phyloP scores from a whole-genome alignment of 495 filamentous ascomycete species.

The Penicillium pulvis region DNA sequence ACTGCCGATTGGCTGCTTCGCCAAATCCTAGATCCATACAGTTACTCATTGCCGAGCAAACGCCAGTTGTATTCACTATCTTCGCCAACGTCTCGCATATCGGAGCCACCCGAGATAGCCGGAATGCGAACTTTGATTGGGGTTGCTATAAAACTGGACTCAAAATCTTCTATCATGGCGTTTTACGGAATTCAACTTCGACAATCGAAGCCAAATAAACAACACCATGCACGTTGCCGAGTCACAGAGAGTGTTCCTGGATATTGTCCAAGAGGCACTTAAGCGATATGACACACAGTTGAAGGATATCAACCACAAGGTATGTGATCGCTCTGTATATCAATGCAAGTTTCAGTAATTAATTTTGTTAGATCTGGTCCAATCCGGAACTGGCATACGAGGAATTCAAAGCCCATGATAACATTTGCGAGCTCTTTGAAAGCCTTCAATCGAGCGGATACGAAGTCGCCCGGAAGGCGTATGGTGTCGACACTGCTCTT shows the following conservation, averaged over 20 bases:
- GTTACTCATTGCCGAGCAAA: constrained; percentile 13
- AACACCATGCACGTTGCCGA: constrained; percentile 29
- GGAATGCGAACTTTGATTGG: neutral
- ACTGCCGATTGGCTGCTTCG: constrained; percentile 5
- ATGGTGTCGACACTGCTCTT: constrained; percentile 58
- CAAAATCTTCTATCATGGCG: neutral
- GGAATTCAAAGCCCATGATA: constrained; percentile 55
- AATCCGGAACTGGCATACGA: constrained; percentile 59
- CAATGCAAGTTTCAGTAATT: neutral
- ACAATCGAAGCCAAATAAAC: constrained; percentile 6
- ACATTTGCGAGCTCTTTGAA: constrained; percentile 50
- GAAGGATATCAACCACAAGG: constrained; percentile 49
- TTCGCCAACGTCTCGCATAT: neutral
- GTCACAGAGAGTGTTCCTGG: constrained; percentile 30
- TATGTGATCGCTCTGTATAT: constrained; percentile 14
- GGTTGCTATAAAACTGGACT: neutral
- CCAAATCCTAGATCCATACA: neutral
- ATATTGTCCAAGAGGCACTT: constrained; percentile 33
- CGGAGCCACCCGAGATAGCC: neutral
- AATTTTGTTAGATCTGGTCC: constrained; percentile 37
- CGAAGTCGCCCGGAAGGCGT: constrained; percentile 45
- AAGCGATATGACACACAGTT: constrained; percentile 37
- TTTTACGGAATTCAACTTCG: neutral
- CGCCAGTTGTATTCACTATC: neutral
- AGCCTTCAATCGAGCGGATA: constrained; percentile 30